A percentile compares a stretch with the other conserved stretches of the same genome.
These are phyloP conservation scores for Penicillium canariense DNA, from an alignment of 495 filamentous ascomycete genomes.

Conservation along the genomic window DNA sequence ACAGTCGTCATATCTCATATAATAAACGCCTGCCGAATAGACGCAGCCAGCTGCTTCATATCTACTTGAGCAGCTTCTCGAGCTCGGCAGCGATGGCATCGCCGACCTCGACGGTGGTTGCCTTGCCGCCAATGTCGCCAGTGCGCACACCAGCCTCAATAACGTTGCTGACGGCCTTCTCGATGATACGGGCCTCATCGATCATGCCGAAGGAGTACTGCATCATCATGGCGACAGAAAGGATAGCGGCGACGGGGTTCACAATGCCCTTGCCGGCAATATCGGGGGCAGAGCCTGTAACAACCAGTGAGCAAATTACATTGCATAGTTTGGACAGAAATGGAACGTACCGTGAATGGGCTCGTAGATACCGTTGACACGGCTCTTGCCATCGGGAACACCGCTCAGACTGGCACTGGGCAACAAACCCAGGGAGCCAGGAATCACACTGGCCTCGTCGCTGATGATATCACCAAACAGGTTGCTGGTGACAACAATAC, in stretches of 20 bases:
- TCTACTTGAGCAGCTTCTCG: slow-evolving; percentile 45
- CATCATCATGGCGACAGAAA: slow-evolving; percentile 57
- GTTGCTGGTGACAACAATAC: slow-evolving; percentile 91
- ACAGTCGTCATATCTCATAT: slow-evolving; percentile 28
- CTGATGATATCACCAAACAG: slow-evolving; percentile 95
- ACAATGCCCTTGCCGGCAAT: slow-evolving; percentile 89
- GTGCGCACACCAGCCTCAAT: slow-evolving; percentile 53
- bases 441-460: slow-evolving; percentile 96
- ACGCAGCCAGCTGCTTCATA: slow-evolving; percentile 3
- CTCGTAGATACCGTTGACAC: slow-evolving; percentile 81
- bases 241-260: slow-evolving; percentile 59
- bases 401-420: slow-evolving; percentile 87
- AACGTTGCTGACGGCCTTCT: slow-evolving; percentile 52
- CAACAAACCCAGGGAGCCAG: slow-evolving; percentile 83
- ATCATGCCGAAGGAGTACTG: slow-evolving; percentile 52
- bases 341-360: slow-evolving; percentile 86
- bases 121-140: slow-evolving; percentile 54
- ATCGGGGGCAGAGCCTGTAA: slow-evolving; percentile 46
- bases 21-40: slow-evolving; percentile 2
- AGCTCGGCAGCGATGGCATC: slow-evolving; percentile 52
- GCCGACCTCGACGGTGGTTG: slow-evolving; percentile 50
- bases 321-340: slow-evolving; percentile 5
- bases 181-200: slow-evolving; percentile 51
- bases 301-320: slow-evolving; percentile 10
- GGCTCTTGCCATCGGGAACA: slow-evolving; percentile 68